Conservation (phyloP, 2,329 filamentous ascomycete genomes). For the Claviceps arundinis region DNA sequence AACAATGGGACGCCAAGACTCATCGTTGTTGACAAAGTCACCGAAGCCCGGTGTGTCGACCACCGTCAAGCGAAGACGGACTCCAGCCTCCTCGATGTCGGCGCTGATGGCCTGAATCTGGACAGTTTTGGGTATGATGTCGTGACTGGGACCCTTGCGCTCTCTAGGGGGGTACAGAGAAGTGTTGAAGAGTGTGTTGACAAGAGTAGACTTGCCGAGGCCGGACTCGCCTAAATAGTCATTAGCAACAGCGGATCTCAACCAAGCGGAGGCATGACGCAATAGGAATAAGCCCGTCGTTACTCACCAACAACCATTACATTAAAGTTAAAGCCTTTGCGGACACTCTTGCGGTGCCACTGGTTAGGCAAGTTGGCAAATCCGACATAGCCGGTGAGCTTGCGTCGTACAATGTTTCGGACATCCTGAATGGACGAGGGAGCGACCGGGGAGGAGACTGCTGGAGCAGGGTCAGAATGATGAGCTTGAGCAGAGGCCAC, state of each 20-base stretch:
- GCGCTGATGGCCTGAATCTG: slow-evolving; percentile 90
- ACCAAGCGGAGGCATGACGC: background rate
- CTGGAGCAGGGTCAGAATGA: slow-evolving; percentile 21
- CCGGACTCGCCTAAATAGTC: slow-evolving; percentile 78
- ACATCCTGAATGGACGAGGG: slow-evolving; percentile 46
- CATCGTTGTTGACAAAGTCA: slow-evolving; percentile 99
- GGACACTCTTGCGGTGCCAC: slow-evolving; percentile 99
- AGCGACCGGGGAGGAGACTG: slow-evolving; percentile 22
- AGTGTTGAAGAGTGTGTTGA: slow-evolving; percentile 99
- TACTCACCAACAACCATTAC: slow-evolving; percentile 98
- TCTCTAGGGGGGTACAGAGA: slow-evolving; percentile 97
- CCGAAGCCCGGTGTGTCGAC: slow-evolving; percentile 97
- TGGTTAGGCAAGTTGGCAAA: slow-evolving; percentile 99
- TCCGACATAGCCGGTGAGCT: slow-evolving; percentile 95
- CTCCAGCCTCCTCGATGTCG: slow-evolving; percentile 96
- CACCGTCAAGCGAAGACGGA: slow-evolving; percentile 88
- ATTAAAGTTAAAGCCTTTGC: slow-evolving; percentile 99
- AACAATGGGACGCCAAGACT: slow-evolving; percentile 97
- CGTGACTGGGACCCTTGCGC: slow-evolving; percentile 91
- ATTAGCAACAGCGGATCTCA: background rate
- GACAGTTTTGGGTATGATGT: slow-evolving; percentile 97
- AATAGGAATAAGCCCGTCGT: background rate
- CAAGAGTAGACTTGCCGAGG: slow-evolving; percentile 94
- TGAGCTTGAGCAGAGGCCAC: slow-evolving; percentile 15
- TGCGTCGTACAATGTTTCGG: slow-evolving; percentile 94